phyloP scores from a whole-genome alignment of 108 stramenopile genomes.

The Cyclostephanos tholiformis region DNA sequence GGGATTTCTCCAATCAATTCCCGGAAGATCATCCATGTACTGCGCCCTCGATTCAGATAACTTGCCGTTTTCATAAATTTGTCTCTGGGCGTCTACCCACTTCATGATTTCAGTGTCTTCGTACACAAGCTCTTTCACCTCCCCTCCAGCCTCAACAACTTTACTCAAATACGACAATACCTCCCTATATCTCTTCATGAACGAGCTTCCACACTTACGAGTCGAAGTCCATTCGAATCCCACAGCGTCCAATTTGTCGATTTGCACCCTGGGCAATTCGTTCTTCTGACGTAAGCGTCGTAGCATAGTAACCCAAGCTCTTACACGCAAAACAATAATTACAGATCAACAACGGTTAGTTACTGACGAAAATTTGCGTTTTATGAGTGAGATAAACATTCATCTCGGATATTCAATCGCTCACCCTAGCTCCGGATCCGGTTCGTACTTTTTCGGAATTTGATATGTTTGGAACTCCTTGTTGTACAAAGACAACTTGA shows the following conservation, averaged over 20 bases:
- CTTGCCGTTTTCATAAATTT: constrained; percentile 56
- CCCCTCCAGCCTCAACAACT: constrained; percentile 30
- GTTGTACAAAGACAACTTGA: constrained; percentile 57
- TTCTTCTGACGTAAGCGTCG: constrained; percentile 54
- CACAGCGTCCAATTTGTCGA: constrained; percentile 54
- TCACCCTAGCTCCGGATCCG: constrained; percentile 75
- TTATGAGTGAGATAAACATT: no score
- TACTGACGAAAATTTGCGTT: neutral
- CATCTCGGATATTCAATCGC: neutral
- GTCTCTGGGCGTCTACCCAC: constrained; percentile 66
- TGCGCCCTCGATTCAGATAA: constrained; percentile 68
- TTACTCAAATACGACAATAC: constrained; percentile 34
- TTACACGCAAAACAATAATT: neutral
- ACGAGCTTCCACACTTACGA: constrained; percentile 74
- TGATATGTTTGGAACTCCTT: constrained; percentile 61
- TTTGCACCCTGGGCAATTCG: constrained; percentile 58
- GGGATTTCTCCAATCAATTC: constrained; percentile 40
- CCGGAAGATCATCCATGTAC: constrained; percentile 65
- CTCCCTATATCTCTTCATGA: constrained; percentile 73
- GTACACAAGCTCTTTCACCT: constrained; percentile 23
- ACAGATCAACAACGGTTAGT: neutral
- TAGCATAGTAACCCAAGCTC: constrained; percentile 83
- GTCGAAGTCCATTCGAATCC: constrained; percentile 73
- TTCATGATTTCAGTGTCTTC: constrained; percentile 41
- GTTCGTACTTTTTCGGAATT: constrained; percentile 81